These are phyloP conservation scores for Apiospora rasikravindrae DNA, from an alignment of 2,329 filamentous ascomycete genomes.

Conservation along the genomic window DNA sequence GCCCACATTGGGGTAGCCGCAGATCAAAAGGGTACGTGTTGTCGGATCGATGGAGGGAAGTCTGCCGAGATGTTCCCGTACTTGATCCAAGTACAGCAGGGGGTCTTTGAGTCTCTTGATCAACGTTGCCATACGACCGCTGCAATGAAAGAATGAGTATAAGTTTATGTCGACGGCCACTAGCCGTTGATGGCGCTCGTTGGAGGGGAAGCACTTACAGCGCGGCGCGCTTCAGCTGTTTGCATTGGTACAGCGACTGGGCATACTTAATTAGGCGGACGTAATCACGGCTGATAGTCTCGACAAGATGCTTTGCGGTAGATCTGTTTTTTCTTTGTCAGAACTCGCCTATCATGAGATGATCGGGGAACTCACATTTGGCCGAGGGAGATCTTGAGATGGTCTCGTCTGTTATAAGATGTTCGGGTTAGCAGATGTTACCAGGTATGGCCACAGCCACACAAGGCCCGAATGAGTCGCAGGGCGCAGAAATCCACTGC, in stretches of 20 bases:
- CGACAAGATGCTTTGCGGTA: conserved; percentile 94
- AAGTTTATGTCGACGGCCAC: neutral
- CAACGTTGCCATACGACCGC: conserved; percentile 95
- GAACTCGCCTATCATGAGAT: neutral
- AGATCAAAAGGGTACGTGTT: conserved; percentile 93
- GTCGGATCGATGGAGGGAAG: conserved; percentile 98
- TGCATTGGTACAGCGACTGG: conserved; percentile 97
- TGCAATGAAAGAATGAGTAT: neutral
- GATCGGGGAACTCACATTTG: conserved; percentile 64
- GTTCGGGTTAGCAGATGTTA: neutral
- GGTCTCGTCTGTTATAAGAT: conserved; percentile 75
- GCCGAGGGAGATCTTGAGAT: conserved; percentile 95
- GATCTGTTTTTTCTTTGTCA: conserved; percentile 39
- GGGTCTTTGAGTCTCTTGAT: conserved; percentile 94
- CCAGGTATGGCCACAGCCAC: neutral
- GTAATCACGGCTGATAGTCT: conserved; percentile 95
- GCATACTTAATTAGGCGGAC: conserved; percentile 96
- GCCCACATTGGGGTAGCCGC: conserved; percentile 96
- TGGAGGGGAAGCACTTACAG: conserved; percentile 47
- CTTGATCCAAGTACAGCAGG: conserved; percentile 93
- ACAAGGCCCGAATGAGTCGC: neutral
- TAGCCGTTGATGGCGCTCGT: neutral
- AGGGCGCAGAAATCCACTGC: neutral
- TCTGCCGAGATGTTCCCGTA: conserved; percentile 95
- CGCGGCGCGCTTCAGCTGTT: conserved; percentile 95